Conservation (phyloP, 208 protist species). For the Leishmania mexicana region DNA sequence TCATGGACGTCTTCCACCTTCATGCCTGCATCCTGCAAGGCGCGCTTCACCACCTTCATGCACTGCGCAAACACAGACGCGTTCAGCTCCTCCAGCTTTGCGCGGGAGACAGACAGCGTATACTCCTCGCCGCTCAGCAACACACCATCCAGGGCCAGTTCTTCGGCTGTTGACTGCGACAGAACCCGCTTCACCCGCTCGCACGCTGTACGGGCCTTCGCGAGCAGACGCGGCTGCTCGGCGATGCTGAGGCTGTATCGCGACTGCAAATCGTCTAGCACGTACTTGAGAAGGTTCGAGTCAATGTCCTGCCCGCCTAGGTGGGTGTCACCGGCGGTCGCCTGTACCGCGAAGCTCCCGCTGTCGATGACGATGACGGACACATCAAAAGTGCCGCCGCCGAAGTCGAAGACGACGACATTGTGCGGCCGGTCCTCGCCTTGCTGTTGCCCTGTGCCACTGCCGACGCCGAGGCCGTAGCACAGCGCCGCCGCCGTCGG, state of each 20-base stretch:
- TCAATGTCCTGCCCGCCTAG: constrained; percentile 99
- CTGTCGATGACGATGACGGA: constrained; percentile 97
- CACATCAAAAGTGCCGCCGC: constrained; percentile 99
- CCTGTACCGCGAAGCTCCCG: constrained; percentile 98
- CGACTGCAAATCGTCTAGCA: constrained; percentile 90
- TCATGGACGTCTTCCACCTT: constrained; percentile 82
- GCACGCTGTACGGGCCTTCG: constrained; percentile 66
- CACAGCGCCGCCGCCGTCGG: constrained; percentile 98
- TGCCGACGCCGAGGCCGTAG: constrained; percentile 96
- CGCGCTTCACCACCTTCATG: constrained; percentile 81
- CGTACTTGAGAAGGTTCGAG: constrained; percentile 95
- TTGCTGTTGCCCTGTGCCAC: constrained; percentile 52
- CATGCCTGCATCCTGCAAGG: constrained; percentile 90
- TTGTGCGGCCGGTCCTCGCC: constrained; percentile 41
- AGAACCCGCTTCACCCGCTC: constrained; percentile 97
- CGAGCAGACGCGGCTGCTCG: constrained; percentile 44
- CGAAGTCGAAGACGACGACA: constrained; percentile 99
- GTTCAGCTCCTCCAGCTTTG: constrained; percentile 98
- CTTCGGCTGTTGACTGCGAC: constrained; percentile 87
- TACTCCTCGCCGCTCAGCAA: constrained; percentile 96
- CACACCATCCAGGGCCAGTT: constrained; percentile 97
- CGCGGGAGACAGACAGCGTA: constrained; percentile 93
- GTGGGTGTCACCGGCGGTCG: constrained; percentile 99
- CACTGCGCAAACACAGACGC: constrained; percentile 75
- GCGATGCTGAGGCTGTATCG: constrained; percentile 90